Conservation (phyloP, 192 early-diverging fungal species). For the Linnemannia zychae region DNA sequence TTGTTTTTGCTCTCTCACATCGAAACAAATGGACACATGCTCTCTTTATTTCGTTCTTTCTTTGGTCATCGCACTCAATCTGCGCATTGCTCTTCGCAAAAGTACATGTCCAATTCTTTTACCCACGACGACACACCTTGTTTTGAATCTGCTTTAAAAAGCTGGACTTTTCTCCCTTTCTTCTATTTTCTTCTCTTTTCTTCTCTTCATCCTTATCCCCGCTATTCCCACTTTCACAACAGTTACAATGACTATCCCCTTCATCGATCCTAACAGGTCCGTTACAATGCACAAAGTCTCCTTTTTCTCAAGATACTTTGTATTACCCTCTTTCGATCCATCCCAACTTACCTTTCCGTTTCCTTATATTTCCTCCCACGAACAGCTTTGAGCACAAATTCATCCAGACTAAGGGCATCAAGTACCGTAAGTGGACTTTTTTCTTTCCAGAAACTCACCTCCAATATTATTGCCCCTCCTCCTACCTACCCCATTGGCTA, state of each 20-base stretch:
- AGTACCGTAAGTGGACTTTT: slow-evolving; percentile 21
- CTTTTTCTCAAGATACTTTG: no score
- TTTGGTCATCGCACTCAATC: background rate
- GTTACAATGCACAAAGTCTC: no score
- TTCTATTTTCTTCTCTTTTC: background rate
- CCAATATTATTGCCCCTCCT: background rate
- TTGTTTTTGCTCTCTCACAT: background rate
- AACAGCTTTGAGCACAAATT: slow-evolving; percentile 47
- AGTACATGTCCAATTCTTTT: no score
- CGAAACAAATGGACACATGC: background rate
- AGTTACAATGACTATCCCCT: background rate
- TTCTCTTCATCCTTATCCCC: background rate
- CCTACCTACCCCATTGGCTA: background rate
- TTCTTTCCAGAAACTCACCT: background rate
- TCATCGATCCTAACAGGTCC: background rate
- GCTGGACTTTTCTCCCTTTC: background rate
- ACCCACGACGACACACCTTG: background rate
- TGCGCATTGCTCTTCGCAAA: background rate
- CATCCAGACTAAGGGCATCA: slow-evolving; percentile 13
- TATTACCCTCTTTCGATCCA: no score
- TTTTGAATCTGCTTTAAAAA: background rate
- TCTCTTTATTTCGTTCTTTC: background rate
- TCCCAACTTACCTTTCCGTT: no score
- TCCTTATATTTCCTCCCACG: background rate
- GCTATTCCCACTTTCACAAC: background rate